A percentile compares a stretch with the other conserved stretches of the same genome.
Conservation (phyloP, 805 yeast genomes). For the Lachancea kluyveri region DNA sequence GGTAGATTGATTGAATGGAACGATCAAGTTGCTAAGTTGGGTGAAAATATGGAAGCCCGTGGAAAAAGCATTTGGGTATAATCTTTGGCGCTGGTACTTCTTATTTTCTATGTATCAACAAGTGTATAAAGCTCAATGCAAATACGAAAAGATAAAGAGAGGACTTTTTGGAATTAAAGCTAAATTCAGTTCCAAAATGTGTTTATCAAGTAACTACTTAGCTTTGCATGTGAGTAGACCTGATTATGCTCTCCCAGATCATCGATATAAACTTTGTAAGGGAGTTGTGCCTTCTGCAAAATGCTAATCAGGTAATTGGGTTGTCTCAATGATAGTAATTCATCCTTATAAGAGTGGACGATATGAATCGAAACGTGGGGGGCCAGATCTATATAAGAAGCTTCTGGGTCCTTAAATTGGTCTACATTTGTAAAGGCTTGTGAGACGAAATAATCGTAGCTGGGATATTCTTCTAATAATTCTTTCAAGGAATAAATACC, state of each 20-base stretch:
- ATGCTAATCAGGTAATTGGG: conserved; percentile 34
- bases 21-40: conserved; percentile 59
- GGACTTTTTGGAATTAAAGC: background rate
- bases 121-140: too few relatives aligned
- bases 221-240: conserved; percentile 41
- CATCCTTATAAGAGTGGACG: conserved; percentile 62
- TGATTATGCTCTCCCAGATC: conserved; percentile 61
- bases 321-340: conserved; percentile 51
- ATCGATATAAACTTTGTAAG: conserved; percentile 24
- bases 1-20: conserved; percentile 75
- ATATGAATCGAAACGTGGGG: conserved; percentile 29
- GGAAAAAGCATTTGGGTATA: conserved; percentile 64
- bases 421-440: conserved; percentile 45
- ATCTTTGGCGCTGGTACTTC: too few relatives aligned
- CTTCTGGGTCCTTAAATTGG: conserved; percentile 19
- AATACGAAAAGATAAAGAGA: background rate
- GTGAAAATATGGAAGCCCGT: conserved; percentile 48
- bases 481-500: conserved; percentile 59
- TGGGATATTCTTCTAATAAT: conserved; percentile 55
- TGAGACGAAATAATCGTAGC: conserved; percentile 47
- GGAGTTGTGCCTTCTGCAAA: conserved; percentile 22
- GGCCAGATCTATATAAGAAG: conserved; percentile 7
- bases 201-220: conserved; percentile 30
- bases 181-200: conserved; percentile 6
- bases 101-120: too few relatives aligned